Evolutionary conservation across 768 basidiomycete genomes (phyloP).

Genomic region (Trichaptum fuscoviolaceum): DNA sequence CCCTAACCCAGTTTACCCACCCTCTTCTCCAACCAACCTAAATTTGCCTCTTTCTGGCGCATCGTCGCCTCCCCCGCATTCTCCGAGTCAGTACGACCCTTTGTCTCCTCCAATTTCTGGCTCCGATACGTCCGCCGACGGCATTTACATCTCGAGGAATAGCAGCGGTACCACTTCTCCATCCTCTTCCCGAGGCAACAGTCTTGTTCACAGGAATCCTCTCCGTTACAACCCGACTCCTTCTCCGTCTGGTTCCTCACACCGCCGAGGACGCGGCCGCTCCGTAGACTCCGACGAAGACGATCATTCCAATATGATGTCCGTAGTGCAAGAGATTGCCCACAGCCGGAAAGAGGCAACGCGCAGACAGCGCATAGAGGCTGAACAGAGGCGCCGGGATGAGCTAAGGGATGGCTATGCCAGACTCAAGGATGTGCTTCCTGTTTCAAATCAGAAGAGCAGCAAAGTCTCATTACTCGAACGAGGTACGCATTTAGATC

Average conservation of each 20-base stretch:
- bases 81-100: constrained; percentile 78
- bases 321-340: constrained; percentile 66
- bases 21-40: constrained; percentile 61
- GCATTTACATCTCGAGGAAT: constrained; percentile 70
- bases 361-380: constrained; percentile 78
- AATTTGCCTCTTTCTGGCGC: constrained; percentile 51
- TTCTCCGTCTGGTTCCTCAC: constrained; percentile 69
- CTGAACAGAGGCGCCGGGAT: constrained; percentile 84
- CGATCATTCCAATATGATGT: constrained; percentile 60
- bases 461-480: constrained; percentile 88
- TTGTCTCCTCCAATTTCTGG: constrained; percentile 83
- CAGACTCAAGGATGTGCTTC: constrained; percentile 81
- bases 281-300: constrained; percentile 69
- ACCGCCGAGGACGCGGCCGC: constrained; percentile 58
- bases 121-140: constrained; percentile 85
- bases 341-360: constrained; percentile 81
- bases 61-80: constrained; percentile 65
- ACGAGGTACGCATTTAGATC: constrained; percentile 51
- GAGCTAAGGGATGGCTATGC: constrained; percentile 89
- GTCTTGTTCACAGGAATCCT: constrained; percentile 66
- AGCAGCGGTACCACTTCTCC: constrained; percentile 73
- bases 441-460: constrained; percentile 84
- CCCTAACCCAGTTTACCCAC: constrained; percentile 47
- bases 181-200: constrained; percentile 68
- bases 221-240: constrained; percentile 78